phyloP scores from a whole-genome alignment of 768 basidiomycete species.

The Hydnomerulius pinastri region DNA sequence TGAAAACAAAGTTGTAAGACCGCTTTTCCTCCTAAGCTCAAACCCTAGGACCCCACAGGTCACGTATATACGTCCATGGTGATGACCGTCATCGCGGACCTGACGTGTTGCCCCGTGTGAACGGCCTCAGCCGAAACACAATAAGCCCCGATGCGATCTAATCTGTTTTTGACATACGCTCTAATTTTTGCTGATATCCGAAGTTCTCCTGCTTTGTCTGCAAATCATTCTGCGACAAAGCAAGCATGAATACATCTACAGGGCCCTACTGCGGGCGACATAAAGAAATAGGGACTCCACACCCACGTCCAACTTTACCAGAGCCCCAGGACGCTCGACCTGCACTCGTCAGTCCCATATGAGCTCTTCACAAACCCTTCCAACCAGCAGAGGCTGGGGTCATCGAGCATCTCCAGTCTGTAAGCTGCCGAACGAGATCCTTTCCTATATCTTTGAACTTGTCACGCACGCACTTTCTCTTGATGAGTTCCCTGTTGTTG shows the following conservation, averaged over 20 bases:
- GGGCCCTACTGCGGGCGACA: background rate
- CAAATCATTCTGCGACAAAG: constrained; percentile 1
- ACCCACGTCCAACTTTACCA: background rate
- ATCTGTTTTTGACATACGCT: background rate
- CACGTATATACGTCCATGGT: no score
- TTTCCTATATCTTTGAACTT: constrained; percentile 56
- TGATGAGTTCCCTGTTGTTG: constrained; percentile 20
- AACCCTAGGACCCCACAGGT: no score
- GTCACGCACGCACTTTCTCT: constrained; percentile 38
- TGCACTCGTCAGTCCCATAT: background rate
- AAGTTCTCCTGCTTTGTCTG: background rate
- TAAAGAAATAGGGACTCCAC: background rate
- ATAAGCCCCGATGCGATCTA: background rate
- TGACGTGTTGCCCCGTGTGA: no score
- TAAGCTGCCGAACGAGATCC: constrained; percentile 55
- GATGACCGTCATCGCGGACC: no score
- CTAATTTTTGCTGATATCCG: background rate
- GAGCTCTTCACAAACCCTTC: background rate
- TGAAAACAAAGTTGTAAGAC: no score
- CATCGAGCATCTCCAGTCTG: constrained; percentile 31
- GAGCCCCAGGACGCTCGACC: background rate
- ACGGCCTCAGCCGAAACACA: background rate
- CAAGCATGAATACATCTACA: background rate
- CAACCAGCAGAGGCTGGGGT: background rate
- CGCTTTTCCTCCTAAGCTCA: no score